Base-by-base conservation (phyloP, 176 grass and related monocot genomes). In the Triticum dicoccoides region DNA sequence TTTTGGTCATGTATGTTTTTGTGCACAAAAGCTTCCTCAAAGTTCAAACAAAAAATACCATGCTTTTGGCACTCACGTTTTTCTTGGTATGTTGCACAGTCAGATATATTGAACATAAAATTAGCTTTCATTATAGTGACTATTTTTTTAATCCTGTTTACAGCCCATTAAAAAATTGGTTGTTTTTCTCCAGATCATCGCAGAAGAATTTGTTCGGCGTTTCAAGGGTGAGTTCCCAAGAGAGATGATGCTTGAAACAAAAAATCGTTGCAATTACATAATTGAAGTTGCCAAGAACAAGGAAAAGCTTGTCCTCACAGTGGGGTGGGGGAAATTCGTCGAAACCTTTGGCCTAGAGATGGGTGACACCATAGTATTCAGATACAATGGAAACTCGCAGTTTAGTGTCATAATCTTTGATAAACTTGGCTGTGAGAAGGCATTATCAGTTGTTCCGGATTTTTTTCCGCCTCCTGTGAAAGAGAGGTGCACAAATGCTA, bases 341-440 rank as follows among this genome's bases (percentile, higher is more conserved):
- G 9, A 59, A 21, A 35, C 47, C 75, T 56, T 77, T 77, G 75
- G 49, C 34, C 75, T 77, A 21, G 49, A 34, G 75, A 77, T 59
- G 49, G 49, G 47, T 59, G 75, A 77, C 75, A 58, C 75, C 29
- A 59, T 77, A 21, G 17, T 77, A 12, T 77, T 58, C 51, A 35
- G 75, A 77, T 77, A 58, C 30, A 7, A 34, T 6, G 75, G 75
- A 33, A 77, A 77, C 18, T 58, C 75, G 10, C 18, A 77, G 30
- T 77, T 77, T 58, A 33, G 3, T 77, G 17, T 77, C 75, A 77
- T 77, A 34, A 77, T 77, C 9, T 58, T 77, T 59, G 75, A 77
- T 77, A 20, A 77, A 35, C 17, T 58, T 77, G 75, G 75, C 18
- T 32, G 49, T 59, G 75, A 77, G 75, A 77, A 59, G 33, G 51